phyloP scores from a whole-genome alignment of 768 basidiomycete genomes.

The Rhodotorula kratochvilovae region DNA sequence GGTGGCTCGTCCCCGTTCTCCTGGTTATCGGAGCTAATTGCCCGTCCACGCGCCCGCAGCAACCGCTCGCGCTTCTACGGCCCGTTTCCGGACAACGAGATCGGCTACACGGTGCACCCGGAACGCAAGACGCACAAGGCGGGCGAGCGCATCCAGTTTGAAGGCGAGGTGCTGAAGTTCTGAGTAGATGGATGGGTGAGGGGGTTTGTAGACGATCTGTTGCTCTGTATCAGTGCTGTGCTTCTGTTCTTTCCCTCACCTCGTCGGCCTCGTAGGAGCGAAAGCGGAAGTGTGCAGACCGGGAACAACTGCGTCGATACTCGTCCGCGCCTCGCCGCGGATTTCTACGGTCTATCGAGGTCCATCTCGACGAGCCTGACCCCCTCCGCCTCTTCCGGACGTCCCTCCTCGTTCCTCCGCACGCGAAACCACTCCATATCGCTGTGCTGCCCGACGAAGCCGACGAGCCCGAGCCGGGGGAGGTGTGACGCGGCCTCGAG shows the following conservation, averaged over 20 bases:
- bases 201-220: too few species aligned
- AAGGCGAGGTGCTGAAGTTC: not conserved
- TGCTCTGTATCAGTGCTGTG: too few species aligned
- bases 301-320: too few species aligned
- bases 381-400: not conserved
- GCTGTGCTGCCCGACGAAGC: constrained; percentile 2
- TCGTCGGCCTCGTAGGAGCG: too few species aligned
- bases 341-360: not conserved
- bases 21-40: too few species aligned
- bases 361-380: not conserved
- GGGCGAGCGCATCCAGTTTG: not conserved
- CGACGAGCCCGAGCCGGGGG: not conserved
- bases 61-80: constrained; percentile 42
- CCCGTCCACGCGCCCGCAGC: not conserved
- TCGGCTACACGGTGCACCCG: constrained; percentile 44
- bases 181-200: not conserved
- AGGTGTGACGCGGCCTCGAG: not conserved
- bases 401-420: not conserved
- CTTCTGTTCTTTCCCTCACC: too few species aligned
- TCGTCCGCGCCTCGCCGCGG: too few species aligned
- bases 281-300: too few species aligned
- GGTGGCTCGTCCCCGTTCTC: too few species aligned
- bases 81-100: constrained; percentile 43
- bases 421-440: constrained; percentile 3
- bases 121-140: constrained; percentile 6